Evolutionary conservation across 192 early-diverging fungal species (phyloP).

Genomic region (Umbelopsis sp.): DNA sequence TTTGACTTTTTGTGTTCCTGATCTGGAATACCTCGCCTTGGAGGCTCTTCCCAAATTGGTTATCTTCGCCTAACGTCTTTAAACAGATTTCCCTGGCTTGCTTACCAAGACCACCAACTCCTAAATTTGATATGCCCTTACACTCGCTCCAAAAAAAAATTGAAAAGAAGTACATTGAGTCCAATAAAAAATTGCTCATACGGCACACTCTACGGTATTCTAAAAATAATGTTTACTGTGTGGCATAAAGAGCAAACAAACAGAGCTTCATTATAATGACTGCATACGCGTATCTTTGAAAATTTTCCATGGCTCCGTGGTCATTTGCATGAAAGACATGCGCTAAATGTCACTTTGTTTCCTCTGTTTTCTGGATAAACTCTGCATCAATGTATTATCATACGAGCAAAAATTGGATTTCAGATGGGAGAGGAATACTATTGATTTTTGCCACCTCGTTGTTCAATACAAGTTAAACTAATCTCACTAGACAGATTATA

Average conservation of each 20-base stretch:
- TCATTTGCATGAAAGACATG: background rate
- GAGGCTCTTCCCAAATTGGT: background rate
- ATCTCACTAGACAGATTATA: too few species aligned
- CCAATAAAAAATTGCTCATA: background rate
- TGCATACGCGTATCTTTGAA: background rate
- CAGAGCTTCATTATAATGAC: background rate
- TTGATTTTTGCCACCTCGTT: background rate
- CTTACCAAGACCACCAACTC: background rate
- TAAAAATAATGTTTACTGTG: background rate
- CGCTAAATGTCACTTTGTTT: background rate
- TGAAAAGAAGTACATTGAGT: too few species aligned
- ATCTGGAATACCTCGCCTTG: background rate
- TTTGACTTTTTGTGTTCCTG: constrained; percentile 7
- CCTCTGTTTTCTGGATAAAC: background rate
- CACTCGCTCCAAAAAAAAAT: too few species aligned
- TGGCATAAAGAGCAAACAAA: constrained; percentile 14
- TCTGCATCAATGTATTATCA: background rate
- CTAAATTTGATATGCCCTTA: background rate
- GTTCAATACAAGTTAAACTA: background rate
- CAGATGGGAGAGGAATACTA: too few species aligned
- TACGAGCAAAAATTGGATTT: background rate
- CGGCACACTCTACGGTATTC: background rate
- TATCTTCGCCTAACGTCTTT: background rate
- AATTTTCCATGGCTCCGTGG: background rate
- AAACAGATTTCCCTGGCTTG: background rate